These are phyloP conservation scores for Croton laevigatus DNA, from an alignment of 441 rosid species.

Conservation along the genomic window DNA sequence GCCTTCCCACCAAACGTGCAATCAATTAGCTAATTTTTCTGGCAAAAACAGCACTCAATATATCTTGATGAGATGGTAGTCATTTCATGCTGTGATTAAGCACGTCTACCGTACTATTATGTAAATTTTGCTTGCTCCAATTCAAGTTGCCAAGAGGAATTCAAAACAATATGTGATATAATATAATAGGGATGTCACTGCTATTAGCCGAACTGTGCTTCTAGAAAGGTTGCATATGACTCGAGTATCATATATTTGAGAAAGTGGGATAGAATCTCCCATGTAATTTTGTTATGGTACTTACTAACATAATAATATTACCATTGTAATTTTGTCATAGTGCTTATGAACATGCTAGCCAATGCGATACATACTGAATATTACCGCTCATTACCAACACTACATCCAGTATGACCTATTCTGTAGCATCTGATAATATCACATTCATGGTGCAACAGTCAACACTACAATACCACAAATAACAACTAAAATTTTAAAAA, in stretches of 20 bases:
- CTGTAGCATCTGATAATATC: background rate
- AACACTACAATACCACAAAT: background rate
- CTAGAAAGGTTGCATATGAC: background rate
- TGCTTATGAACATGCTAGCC: background rate
- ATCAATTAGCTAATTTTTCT: background rate
- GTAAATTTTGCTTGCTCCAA: background rate
- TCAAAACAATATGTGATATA: background rate
- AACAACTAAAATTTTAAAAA: slow-evolving; percentile 9
- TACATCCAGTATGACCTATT: slow-evolving; percentile 4
- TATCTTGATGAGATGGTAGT: background rate
- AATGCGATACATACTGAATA: background rate
- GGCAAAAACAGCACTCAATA: background rate
- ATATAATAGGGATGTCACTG: background rate
- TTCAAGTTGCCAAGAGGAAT: background rate
- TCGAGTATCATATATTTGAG: background rate
- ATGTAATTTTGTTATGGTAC: background rate
- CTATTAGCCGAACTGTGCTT: background rate
- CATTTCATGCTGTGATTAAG: background rate
- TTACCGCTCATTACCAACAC: background rate
- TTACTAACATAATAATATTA: background rate
- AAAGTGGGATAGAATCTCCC: background rate
- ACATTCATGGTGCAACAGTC: background rate
- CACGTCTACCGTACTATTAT: background rate
- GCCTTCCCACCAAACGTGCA: background rate
- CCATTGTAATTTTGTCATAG: background rate